phyloP scores from a whole-genome alignment of 306 rosid genomes.

The Begonia loranthoides region DNA sequence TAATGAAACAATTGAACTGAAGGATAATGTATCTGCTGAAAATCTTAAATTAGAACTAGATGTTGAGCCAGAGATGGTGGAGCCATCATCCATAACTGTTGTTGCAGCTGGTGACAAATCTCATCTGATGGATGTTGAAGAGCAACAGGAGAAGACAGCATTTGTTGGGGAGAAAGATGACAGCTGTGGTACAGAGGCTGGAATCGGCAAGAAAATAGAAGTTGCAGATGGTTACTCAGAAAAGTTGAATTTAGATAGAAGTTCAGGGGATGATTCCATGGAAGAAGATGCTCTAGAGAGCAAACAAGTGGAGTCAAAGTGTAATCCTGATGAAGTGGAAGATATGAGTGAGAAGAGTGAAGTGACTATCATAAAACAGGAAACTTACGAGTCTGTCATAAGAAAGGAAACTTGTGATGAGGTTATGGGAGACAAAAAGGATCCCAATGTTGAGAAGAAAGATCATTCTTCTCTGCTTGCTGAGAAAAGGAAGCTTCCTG shows the following conservation, averaged over 20 bases:
- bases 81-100: conserved; percentile 73
- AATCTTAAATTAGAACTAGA: conserved; percentile 97
- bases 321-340: conserved; percentile 41
- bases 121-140: conserved; percentile 65
- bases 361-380: conserved; percentile 30
- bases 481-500: conserved; percentile 78
- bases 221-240: conserved; percentile 67
- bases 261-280: conserved; percentile 98
- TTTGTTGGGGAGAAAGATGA: conserved; percentile 25
- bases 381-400: conserved; percentile 21
- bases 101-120: conserved; percentile 67
- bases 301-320: conserved; percentile 55
- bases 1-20: conserved; percentile 98
- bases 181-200: conserved; percentile 27
- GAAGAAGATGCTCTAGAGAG: conserved; percentile 75
- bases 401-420: conserved; percentile 26
- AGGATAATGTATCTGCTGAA: conserved; percentile 96
- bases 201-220: conserved; percentile 32
- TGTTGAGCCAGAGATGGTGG: conserved; percentile 95
- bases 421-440: conserved; percentile 29
- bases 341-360: conserved; percentile 33
- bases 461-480: conserved; percentile 23
- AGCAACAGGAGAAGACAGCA: conserved; percentile 14
- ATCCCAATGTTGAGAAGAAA: conserved; percentile 26
- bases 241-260: conserved; percentile 85